Evolutionary conservation across 2,329 filamentous ascomycete species (phyloP).

Genomic region (Neofusicoccum sp.): DNA sequence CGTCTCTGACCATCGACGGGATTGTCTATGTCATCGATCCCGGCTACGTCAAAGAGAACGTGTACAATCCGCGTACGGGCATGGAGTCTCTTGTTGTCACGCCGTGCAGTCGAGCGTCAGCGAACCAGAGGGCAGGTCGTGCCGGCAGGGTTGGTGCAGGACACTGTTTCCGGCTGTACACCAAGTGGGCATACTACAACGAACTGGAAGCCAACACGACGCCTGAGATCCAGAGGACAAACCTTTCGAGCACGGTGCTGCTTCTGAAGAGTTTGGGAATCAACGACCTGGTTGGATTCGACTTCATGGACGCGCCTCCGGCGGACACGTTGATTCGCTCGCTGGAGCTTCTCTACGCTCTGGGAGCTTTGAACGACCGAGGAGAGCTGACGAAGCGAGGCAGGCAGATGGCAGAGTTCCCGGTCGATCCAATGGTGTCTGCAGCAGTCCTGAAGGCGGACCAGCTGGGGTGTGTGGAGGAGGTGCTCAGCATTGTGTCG

Average conservation of each 20-base stretch:
- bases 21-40: slow-evolving; percentile 96
- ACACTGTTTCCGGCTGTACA: slow-evolving; percentile 91
- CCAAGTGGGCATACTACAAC: slow-evolving; percentile 90
- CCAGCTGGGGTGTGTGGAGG: slow-evolving; percentile 88
- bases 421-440: slow-evolving; percentile 86
- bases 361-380: slow-evolving; percentile 83
- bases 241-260: slow-evolving; percentile 79
- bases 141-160: slow-evolving; percentile 89
- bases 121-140: slow-evolving; percentile 88
- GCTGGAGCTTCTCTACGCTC: slow-evolving; percentile 84
- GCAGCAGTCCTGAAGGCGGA: slow-evolving; percentile 86
- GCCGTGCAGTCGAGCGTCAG: slow-evolving; percentile 85
- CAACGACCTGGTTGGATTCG: slow-evolving; percentile 87
- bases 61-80: slow-evolving; percentile 85
- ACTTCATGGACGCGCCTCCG: slow-evolving; percentile 92
- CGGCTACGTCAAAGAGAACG: slow-evolving; percentile 92
- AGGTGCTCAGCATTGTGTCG: slow-evolving; percentile 88
- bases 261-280: slow-evolving; percentile 88
- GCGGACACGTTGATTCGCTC: slow-evolving; percentile 86
- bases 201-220: slow-evolving; percentile 91
- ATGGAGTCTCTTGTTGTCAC: slow-evolving; percentile 92
- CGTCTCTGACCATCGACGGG: slow-evolving; percentile 89
- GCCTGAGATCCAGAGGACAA: slow-evolving; percentile 89
- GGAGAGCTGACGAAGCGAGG: slow-evolving; percentile 89
- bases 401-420: slow-evolving; percentile 92